A percentile compares a stretch with the other conserved stretches of the same genome.
These are phyloP conservation scores for Hymenoscyphus occultus DNA, from an alignment of 2,329 filamentous ascomycete species.

Conservation along the genomic window DNA sequence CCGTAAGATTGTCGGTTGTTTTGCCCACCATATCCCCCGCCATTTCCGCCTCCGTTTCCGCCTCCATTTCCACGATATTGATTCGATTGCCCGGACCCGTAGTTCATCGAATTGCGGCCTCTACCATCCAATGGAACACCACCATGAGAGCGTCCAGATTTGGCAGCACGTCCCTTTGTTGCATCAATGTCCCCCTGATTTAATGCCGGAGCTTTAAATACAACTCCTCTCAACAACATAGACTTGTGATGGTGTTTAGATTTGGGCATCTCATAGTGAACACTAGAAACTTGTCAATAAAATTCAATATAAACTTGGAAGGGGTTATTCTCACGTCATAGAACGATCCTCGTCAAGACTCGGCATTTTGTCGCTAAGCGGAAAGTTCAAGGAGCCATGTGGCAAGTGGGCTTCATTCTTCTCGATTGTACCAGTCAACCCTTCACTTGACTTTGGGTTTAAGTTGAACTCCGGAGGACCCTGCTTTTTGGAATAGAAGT, in stretches of 20 bases:
- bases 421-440: conserved; percentile 74
- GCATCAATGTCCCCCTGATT: conserved; percentile 73
- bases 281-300: conserved; percentile 49
- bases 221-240: conserved; percentile 84
- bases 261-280: conserved; percentile 79
- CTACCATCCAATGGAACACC: conserved; percentile 59
- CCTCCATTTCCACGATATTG: conserved; percentile 18
- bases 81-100: conserved; percentile 38
- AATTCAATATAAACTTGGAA: conserved; percentile 2
- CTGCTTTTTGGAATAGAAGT: conserved; percentile 91
- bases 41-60: conserved; percentile 14
- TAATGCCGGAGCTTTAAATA: conserved; percentile 68
- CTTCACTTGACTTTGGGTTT: conserved; percentile 71
- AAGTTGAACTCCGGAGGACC: conserved; percentile 65
- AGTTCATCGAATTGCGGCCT: conserved; percentile 52
- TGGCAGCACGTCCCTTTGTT: conserved; percentile 62
- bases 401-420: conserved; percentile 84
- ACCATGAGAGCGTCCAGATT: conserved; percentile 66
- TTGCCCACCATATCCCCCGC: conserved; percentile 17
- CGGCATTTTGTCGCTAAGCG: conserved; percentile 69
- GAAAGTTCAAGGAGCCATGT: conserved; percentile 75
- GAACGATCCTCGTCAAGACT: conserved; percentile 82
- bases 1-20: conserved; percentile 21
- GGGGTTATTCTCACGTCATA: conserved; percentile 62
- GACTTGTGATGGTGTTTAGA: conserved; percentile 79